Evolutionary conservation across 306 rosid species (phyloP).

Genomic region (Spatholobus suberectus): DNA sequence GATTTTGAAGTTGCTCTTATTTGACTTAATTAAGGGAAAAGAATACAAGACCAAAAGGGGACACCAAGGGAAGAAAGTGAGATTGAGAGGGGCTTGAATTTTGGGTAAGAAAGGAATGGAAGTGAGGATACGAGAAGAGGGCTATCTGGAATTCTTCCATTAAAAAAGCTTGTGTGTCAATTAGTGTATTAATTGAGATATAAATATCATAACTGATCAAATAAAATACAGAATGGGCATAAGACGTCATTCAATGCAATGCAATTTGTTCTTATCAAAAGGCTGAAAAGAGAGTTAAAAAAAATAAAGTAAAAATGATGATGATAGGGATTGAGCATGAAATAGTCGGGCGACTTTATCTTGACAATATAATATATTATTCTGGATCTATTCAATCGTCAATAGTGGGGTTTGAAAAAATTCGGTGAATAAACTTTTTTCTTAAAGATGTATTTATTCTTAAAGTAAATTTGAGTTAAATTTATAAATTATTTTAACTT

Average conservation of each 20-base stretch:
- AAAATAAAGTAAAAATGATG: neutral
- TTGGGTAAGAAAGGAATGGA: neutral
- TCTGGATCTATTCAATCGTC: neutral
- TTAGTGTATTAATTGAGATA: neutral
- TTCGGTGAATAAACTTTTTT: neutral
- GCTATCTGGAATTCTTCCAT: neutral
- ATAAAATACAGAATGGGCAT: slow-evolving; percentile 14
- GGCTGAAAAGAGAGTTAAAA: neutral
- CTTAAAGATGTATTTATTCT: too few relatives aligned
- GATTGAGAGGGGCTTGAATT: neutral
- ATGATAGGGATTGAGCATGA: slow-evolving; percentile 24
- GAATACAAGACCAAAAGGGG: too few relatives aligned
- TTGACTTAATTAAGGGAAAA: neutral
- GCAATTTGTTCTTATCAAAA: slow-evolving; percentile 23
- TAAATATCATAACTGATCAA: neutral
- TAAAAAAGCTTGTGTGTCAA: neutral
- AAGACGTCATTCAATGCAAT: slow-evolving; percentile 9
- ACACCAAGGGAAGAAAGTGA: too few relatives aligned
- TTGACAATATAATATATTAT: neutral
- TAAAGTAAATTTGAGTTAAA: too few relatives aligned
- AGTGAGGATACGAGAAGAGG: too few relatives aligned
- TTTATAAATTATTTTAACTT: too few relatives aligned
- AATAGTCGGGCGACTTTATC: neutral
- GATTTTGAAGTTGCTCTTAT: neutral
- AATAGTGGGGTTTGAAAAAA: neutral